Evolutionary conservation across 129 eudicot genomes (phyloP).

Genomic region (Tanacetum coccineum): DNA sequence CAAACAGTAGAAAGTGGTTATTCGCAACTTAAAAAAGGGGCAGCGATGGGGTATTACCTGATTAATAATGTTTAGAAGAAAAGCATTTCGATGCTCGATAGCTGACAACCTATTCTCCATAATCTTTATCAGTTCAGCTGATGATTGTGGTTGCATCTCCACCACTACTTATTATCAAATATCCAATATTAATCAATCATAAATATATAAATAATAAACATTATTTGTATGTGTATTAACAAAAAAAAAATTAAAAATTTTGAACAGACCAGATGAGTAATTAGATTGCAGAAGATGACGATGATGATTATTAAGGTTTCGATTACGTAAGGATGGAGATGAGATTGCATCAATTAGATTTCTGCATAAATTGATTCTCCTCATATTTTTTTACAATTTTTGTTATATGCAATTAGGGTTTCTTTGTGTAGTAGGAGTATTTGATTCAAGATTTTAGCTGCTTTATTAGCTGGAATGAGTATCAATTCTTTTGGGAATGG

Average conservation of each 20-base stretch:
- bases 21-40: no score
- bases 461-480: neutral
- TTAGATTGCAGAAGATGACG: neutral
- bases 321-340: no score
- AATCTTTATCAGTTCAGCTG: constrained; percentile 57
- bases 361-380: constrained; percentile 18
- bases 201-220: neutral
- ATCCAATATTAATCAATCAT: no score
- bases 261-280: constrained; percentile 32
- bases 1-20: no score
- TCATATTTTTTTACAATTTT: neutral
- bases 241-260: neutral
- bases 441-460: neutral
- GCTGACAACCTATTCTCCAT: constrained; percentile 73
- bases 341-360: constrained; percentile 18
- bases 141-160: constrained; percentile 55
- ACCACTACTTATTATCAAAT: constrained; percentile 10
- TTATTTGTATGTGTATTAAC: neutral
- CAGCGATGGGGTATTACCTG: no score
- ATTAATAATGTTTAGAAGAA: constrained; percentile 49
- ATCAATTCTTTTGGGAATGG: neutral
- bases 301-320: no score
- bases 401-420: constrained; percentile 10
- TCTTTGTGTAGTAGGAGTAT: neutral
- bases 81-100: constrained; percentile 59